A percentile compares a stretch with the other conserved stretches of the same genome.
These are phyloP conservation scores for Asterella californica DNA, from an alignment of 225 moss, liverwort and hornwort genomes.

Conservation along the genomic window DNA sequence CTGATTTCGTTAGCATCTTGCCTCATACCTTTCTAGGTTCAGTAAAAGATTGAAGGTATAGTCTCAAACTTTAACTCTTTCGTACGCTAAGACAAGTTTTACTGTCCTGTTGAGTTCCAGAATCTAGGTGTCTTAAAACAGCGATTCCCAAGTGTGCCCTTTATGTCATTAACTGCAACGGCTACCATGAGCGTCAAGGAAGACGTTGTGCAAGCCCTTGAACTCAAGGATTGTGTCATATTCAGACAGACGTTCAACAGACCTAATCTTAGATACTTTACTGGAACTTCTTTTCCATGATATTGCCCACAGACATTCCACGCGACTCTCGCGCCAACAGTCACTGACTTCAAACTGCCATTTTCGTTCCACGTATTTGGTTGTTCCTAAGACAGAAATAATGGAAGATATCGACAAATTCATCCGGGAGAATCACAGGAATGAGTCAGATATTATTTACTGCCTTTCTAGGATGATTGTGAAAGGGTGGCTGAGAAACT, in stretches of 20 bases:
- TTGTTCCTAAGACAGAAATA: slow-evolving; percentile 73
- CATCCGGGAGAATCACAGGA: slow-evolving; percentile 64
- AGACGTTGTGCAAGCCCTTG: slow-evolving; percentile 95
- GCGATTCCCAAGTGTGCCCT: slow-evolving; percentile 80
- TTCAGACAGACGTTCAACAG: slow-evolving; percentile 98
- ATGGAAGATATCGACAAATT: slow-evolving; percentile 89
- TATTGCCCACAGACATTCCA: neutral
- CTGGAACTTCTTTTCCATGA: neutral
- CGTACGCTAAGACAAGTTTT: neutral
- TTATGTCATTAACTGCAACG: slow-evolving; percentile 93
- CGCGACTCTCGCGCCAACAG: neutral
- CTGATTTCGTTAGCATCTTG: neutral
- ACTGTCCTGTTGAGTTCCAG: slow-evolving; percentile 30
- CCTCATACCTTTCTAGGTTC: no score
- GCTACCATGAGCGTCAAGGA: slow-evolving; percentile 95
- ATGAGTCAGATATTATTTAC: slow-evolving; percentile 92
- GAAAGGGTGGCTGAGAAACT: slow-evolving; percentile 84
- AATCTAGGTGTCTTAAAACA: slow-evolving; percentile 94
- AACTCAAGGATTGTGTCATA: slow-evolving; percentile 82
- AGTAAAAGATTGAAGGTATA: neutral
- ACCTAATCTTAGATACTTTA: slow-evolving; percentile 70
- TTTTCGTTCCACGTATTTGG: slow-evolving; percentile 61
- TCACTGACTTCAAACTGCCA: neutral
- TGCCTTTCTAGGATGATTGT: slow-evolving; percentile 93
- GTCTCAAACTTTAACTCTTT: no score